Evolutionary conservation across 352 stramenopile genomes (phyloP).

Genomic region (Phytophthora litchii): DNA sequence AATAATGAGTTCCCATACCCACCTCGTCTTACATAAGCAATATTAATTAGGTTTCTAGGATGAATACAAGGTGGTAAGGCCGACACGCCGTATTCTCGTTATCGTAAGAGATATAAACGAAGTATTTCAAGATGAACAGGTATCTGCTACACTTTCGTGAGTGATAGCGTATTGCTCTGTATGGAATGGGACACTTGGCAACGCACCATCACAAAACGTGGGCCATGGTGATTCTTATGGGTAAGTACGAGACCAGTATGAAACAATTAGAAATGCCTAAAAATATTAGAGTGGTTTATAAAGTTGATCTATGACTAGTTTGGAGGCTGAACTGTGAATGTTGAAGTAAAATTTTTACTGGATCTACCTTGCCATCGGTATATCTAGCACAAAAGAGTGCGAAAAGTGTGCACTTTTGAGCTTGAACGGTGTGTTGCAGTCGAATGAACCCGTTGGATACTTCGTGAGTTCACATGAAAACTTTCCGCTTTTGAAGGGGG

Average conservation of each 20-base stretch:
- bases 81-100: slow-evolving; percentile 16
- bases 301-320: background rate
- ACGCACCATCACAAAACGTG: slow-evolving; percentile 29
- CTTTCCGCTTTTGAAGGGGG: background rate
- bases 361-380: background rate
- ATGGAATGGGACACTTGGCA: slow-evolving; percentile 40
- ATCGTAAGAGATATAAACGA: slow-evolving; percentile 27
- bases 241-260: slow-evolving; percentile 36
- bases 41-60: slow-evolving; percentile 31
- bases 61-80: slow-evolving; percentile 36
- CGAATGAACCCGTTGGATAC: background rate
- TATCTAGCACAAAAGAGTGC: background rate
- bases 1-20: slow-evolving; percentile 32
- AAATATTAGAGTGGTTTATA: slow-evolving; percentile 12
- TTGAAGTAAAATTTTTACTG: background rate
- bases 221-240: slow-evolving; percentile 29
- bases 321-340: background rate
- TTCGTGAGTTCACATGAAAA: background rate
- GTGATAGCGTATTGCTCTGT: slow-evolving; percentile 28
- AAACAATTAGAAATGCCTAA: slow-evolving; percentile 32
- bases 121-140: slow-evolving; percentile 30
- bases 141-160: slow-evolving; percentile 5
- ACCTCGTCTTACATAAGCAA: slow-evolving; percentile 34
- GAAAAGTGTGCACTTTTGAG: background rate
- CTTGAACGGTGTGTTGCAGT: background rate